Evolutionary conservation across 169 alveolate species (phyloP), one percentile per base, ranked within the genome.

Genomic region (Plasmodium fragile): DNA sequence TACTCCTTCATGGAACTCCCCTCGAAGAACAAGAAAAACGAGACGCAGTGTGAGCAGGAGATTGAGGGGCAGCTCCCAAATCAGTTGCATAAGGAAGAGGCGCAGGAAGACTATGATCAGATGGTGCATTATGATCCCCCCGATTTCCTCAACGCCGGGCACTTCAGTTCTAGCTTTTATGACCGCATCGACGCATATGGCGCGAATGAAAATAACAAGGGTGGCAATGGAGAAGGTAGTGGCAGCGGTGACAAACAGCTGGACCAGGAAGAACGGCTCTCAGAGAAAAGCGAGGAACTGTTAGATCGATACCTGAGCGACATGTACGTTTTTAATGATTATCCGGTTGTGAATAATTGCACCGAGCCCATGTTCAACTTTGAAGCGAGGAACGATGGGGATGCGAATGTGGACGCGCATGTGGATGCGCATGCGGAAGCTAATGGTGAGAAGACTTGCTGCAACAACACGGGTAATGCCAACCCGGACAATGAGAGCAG

Each of bases 1-100:
- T 16, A 75, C 69, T 45, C 80, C 45, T 73, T 85, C 52, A 85
- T 39, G 43, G 72, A 28, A 2, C 25, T 73, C 41, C 52, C 32
- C 65, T 72, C 70, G n/a, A 72, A 52, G 80, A 75, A 84, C 25
- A 84, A 75, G 43, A 82, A 73, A 85, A 81, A 53, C 71, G 53
- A 81, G 52, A 55, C 5, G 22, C 90, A 81, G 10, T 11, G 18
- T 81, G 89, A 30, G 69, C 34, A 28, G 41, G 22, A 81, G 41
- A 0, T 22, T n/a, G 71, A 45, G 5, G 34, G 30, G 7, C 84
- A 79, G 59, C 4, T 18, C 13, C 32, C 52, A 79, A 22, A 28
- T 32, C 52, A 41, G 72, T 41, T 55, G 45, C 52, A 16, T 30
- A 36, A 25, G 16, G 41, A 43, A 43, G 90, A 32, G 25, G 25